Evolutionary conservation across 495 filamentous ascomycete species (phyloP).

Genomic region (Xylaria bambusicola): DNA sequence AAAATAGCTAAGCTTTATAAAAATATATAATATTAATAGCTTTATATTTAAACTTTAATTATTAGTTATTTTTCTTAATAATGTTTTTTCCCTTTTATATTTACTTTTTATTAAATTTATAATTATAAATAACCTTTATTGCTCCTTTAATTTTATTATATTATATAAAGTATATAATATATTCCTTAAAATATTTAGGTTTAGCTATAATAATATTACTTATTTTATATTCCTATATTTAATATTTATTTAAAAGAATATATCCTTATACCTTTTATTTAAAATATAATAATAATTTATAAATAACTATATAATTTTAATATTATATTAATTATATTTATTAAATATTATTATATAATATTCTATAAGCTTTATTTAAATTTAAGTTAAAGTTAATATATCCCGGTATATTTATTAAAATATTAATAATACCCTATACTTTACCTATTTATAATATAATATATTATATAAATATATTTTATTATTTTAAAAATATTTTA

Average conservation of each 20-base stretch:
- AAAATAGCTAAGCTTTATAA: background rate
- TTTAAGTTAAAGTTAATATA: background rate
- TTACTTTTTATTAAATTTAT: background rate
- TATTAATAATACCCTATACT: background rate
- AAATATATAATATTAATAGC: constrained; percentile 1
- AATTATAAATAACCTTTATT: background rate
- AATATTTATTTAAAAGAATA: background rate
- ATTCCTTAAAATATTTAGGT: background rate
- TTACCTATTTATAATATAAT: background rate
- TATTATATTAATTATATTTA: background rate
- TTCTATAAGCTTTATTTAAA: background rate
- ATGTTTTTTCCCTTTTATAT: background rate
- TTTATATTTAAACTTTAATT: background rate
- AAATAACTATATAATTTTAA: background rate
- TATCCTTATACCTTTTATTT: background rate
- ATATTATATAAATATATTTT: background rate
- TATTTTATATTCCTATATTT: background rate
- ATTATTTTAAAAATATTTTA: background rate
- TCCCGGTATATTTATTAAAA: background rate
- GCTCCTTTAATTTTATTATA: background rate
- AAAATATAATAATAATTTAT: background rate
- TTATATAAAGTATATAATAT: constrained; percentile 5
- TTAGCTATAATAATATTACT: background rate
- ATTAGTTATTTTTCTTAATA: background rate
- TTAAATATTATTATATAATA: background rate